These are phyloP conservation scores for Byssothecium circinans DNA, from an alignment of 2,329 filamentous ascomycete genomes.

Conservation along the genomic window DNA sequence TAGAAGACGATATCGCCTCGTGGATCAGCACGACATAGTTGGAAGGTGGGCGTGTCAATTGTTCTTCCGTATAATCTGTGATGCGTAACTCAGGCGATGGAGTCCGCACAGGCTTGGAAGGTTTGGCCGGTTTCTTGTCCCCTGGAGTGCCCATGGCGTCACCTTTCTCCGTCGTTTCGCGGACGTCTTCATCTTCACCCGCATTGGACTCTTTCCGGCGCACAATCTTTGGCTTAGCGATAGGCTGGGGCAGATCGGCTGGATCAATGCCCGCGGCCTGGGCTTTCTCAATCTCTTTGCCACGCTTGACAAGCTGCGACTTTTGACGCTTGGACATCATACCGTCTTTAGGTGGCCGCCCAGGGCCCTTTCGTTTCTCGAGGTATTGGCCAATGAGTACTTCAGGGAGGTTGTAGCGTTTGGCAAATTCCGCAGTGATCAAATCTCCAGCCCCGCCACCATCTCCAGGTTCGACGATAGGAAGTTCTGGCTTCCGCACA, in stretches of 20 bases:
- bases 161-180: slow-evolving; percentile 43
- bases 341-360: slow-evolving; percentile 80
- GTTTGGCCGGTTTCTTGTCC: slow-evolving; percentile 53
- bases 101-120: slow-evolving; percentile 53
- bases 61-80: slow-evolving; percentile 70
- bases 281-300: slow-evolving; percentile 51
- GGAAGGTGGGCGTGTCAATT: slow-evolving; percentile 67
- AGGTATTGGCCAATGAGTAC: slow-evolving; percentile 50
- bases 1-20: slow-evolving; percentile 61
- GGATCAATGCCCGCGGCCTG: slow-evolving; percentile 43
- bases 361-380: slow-evolving; percentile 70
- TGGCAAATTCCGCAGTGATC: slow-evolving; percentile 43
- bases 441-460: slow-evolving; percentile 37
- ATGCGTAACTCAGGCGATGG: slow-evolving; percentile 65
- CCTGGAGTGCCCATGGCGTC: slow-evolving; percentile 31
- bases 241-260: slow-evolving; percentile 36
- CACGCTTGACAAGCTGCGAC: slow-evolving; percentile 63
- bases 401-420: slow-evolving; percentile 45
- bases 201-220: slow-evolving; percentile 44
- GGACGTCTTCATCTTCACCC: slow-evolving; percentile 37
- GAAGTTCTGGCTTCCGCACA: slow-evolving; percentile 22
- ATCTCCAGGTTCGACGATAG: slow-evolving; percentile 16
- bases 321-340: slow-evolving; percentile 80
- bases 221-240: slow-evolving; percentile 38
- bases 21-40: slow-evolving; percentile 68